Conservation (phyloP, 225 moss, liverwort and hornwort species). For the Marchantia paleacea region DNA sequence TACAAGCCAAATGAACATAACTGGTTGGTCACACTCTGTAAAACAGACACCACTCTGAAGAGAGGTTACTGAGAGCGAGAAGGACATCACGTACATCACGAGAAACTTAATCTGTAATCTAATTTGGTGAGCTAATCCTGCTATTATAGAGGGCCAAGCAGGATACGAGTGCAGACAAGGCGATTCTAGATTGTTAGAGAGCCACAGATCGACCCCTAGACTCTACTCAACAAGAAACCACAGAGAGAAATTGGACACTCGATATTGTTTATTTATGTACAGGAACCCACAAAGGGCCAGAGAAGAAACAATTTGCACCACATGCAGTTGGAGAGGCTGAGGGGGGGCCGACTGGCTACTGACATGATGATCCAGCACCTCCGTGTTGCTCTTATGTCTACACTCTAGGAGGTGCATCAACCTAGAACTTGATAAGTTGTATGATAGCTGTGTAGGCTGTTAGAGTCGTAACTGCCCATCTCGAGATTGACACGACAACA, state of each 20-base stretch:
- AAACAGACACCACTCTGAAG: background rate
- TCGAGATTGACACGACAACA: background rate
- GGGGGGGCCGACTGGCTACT: constrained; percentile 2
- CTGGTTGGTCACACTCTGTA: no score
- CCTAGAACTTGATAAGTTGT: background rate
- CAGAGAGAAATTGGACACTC: background rate
- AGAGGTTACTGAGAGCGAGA: background rate
- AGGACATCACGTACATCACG: background rate
- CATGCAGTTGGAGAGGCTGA: constrained; percentile 5
- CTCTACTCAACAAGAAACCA: background rate
- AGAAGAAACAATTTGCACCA: constrained; percentile 11
- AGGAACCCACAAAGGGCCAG: constrained; percentile 17
- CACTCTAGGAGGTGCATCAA: background rate
- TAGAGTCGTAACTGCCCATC: background rate
- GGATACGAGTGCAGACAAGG: background rate
- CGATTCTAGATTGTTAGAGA: background rate
- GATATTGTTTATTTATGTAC: constrained; percentile 23
- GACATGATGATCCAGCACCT: constrained; percentile 3
- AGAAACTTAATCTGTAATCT: background rate
- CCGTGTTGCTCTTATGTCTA: constrained; percentile 12
- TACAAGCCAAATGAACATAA: background rate
- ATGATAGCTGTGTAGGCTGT: background rate
- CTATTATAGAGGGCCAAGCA: background rate
- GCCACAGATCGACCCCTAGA: background rate
- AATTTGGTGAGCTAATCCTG: background rate